Base-by-base conservation (phyloP, 164 flowering plant species). In the Vitis vinifera region DNA sequence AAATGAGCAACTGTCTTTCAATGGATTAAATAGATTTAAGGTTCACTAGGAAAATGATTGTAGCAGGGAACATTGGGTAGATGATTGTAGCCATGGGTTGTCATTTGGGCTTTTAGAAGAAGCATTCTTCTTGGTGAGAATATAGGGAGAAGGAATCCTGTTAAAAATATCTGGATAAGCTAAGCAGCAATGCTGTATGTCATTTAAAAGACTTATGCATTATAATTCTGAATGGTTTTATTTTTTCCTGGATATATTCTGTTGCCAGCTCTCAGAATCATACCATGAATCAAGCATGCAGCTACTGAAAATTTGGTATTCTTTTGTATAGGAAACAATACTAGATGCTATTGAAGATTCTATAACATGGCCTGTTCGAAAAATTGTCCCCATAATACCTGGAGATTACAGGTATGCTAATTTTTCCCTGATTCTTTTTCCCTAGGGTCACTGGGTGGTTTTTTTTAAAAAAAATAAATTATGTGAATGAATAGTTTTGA, bases 281-380 rank as follows among this genome's bases (percentile, higher is more conserved):
- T 14, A 53, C n/a, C 15, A 12, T 53, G 56, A 12, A 53, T 3
- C 8, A 53, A n/a, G n/a, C n/a, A 10, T 53, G 10, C n/a, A n/a
- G 14, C 4, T 53, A 53, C 14, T 53, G 56, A 53, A 53, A 53
- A 13, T 14, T 5, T 53, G n/a, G n/a, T 53, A 53, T 30, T 53
- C 13, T 4, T 10, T 53, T 13, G 15, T 27, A 16, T 55, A 92
- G 99, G 93, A 78, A 72, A 91, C 91, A n/a, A 96, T 96, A 63
- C 79, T 88, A 13, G 92, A 96, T 82, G 99, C 99, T 65, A 73
- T 96, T 78, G 99, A 93, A 83, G 99, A 93, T 82, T 86, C 94
- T 30, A 75, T 96, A 72, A 91, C 87, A 19, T 96, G 98, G 99
- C 99, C 99, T 47, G 97, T 93, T 62, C 76, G 99, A 61, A 89